These are phyloP conservation scores for Fusarium verticillioides DNA, from an alignment of 2,329 filamentous ascomycete species.

Conservation along the genomic window DNA sequence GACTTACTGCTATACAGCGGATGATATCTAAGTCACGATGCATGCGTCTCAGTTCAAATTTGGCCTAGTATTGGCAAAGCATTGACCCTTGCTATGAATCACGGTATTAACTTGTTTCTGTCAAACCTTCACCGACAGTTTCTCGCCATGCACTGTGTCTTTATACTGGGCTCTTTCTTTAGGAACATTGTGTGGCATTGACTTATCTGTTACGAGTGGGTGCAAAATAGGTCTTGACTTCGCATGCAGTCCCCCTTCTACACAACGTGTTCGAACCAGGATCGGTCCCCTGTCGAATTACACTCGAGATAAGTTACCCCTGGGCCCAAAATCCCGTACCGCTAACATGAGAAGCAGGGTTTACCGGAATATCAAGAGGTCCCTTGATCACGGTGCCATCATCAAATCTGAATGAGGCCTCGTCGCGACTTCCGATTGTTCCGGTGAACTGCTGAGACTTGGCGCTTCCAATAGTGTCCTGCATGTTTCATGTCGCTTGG, in stretches of 20 bases:
- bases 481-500: not conserved
- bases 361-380: not conserved
- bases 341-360: not conserved
- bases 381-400: not conserved
- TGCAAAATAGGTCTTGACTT: too few relatives aligned
- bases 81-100: not conserved
- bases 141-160: too few relatives aligned
- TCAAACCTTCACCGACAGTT: not conserved
- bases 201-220: not conserved
- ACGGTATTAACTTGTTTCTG: not conserved
- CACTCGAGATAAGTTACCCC: not conserved
- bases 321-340: fast-evolving
- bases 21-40: not conserved
- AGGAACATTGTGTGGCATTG: not conserved
- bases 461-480: not conserved
- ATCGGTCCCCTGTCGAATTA: fast-evolving
- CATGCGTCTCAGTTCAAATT: not conserved
- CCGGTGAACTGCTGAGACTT: not conserved
- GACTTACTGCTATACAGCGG: not conserved
- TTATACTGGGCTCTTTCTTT: fast-evolving
- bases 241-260: not conserved
- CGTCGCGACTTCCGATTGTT: not conserved
- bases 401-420: not conserved
- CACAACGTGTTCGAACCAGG: too few relatives aligned
- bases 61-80: not conserved